Evolutionary conservation across 805 yeast species (phyloP).

Genomic region (Cyberlindnera veronae): DNA sequence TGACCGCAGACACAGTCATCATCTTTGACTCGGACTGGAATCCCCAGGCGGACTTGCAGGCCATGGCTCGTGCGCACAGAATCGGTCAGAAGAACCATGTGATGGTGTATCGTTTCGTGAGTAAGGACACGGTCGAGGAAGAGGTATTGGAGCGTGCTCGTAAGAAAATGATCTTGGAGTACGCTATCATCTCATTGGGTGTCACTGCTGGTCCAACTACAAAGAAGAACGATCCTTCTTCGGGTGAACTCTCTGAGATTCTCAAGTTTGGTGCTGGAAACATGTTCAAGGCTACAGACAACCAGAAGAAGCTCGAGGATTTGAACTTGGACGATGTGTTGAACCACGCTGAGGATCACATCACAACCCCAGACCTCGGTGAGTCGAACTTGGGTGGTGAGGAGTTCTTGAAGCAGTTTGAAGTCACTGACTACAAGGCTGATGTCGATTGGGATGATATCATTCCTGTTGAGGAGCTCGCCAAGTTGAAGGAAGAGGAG

Average conservation of each 20-base stretch:
- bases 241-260: constrained; percentile 86
- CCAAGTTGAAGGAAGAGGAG: constrained; percentile 87
- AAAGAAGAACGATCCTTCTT: constrained; percentile 68
- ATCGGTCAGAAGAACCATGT: constrained; percentile 99
- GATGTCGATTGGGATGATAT: constrained; percentile 99
- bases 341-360: constrained; percentile 95
- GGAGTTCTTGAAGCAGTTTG: constrained; percentile 94
- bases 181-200: constrained; percentile 95
- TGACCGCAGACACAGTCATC: constrained; percentile 99
- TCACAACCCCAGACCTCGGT: constrained; percentile 93
- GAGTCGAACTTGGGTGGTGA: constrained; percentile 98
- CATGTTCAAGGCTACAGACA: constrained; percentile 91
- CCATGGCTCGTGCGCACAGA: constrained; percentile 99
- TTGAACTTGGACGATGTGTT: constrained; percentile 93
- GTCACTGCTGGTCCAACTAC: constrained; percentile 63
- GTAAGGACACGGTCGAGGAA: constrained; percentile 97
- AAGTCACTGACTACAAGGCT: constrained; percentile 97
- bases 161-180: constrained; percentile 96
- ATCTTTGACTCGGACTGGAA: constrained; percentile 99
- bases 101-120: constrained; percentile 94
- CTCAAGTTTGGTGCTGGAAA: constrained; percentile 97
- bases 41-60: constrained; percentile 98
- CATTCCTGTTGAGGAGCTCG: constrained; percentile 90
- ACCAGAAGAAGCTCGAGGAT: constrained; percentile 93
- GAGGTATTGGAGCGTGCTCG: constrained; percentile 96